Percentiles rank a stretch among this genome's conserved stretches.
These are phyloP conservation scores for Pseudotsuga menziesii DNA, from an alignment of 75 land plant genomes.

Conservation along the genomic window DNA sequence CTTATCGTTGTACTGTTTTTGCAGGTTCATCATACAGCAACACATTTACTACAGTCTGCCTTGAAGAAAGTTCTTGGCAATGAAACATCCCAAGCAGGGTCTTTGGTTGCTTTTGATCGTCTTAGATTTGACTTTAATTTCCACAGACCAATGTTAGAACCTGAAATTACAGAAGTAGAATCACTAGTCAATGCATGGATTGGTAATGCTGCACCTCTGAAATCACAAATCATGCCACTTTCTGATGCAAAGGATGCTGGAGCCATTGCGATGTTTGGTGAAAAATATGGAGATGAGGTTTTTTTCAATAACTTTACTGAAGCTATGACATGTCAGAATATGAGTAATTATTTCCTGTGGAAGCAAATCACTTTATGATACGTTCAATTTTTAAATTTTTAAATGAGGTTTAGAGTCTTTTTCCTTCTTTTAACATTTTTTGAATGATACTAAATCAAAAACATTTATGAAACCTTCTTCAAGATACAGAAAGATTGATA, in stretches of 20 bases:
- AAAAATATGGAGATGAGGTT: constrained; percentile 95
- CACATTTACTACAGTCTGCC: constrained; percentile 93
- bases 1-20: constrained; percentile 9
- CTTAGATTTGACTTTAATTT: constrained; percentile 91
- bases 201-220: constrained; percentile 60
- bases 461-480: too few species aligned
- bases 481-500: too few species aligned
- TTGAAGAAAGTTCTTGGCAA: constrained; percentile 74
- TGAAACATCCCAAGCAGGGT: constrained; percentile 96
- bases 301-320: background rate
- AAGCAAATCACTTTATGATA: background rate
- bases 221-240: constrained; percentile 78
- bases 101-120: constrained; percentile 91
- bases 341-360: background rate
- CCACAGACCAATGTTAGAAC: constrained; percentile 65
- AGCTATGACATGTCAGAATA: background rate
- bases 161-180: constrained; percentile 63
- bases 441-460: too few species aligned
- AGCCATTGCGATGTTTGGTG: constrained; percentile 98
- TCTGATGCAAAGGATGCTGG: constrained; percentile 82
- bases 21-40: constrained; percentile 97
- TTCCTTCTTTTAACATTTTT: too few species aligned
- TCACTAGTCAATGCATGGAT: constrained; percentile 76
- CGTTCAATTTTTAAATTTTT: too few species aligned
- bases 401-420: too few species aligned